Evolutionary conservation across 2,329 filamentous ascomycete genomes (phyloP), one percentile per base, ranked within the genome.

Genomic region (Purpureocillium takamizusanense): DNA sequence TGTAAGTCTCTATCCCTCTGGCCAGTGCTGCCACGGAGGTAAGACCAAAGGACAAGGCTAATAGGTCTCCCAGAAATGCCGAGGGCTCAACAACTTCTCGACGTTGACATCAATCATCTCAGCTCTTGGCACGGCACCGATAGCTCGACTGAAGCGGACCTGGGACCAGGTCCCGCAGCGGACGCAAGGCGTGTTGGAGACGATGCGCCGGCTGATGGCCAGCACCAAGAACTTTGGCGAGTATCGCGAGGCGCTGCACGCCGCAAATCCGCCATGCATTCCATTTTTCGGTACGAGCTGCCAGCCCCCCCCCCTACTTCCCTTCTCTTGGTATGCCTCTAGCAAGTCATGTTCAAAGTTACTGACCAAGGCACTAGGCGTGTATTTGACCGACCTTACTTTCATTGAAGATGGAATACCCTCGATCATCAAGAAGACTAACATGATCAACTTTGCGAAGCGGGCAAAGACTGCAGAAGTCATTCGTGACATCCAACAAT

Each of bases 391-490:
- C 42, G 92, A 98, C 66, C 70, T 98, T 42, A 97, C 90, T 1
- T 98, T 98, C 56, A 98, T 98, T 47, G 92, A 98, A 61, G 90
- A 98, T 54, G 92, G 92, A 50, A 98, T 98, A 45, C 88, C 92
- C 3, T 94, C 89, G 9, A 79, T 95, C 51, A 88, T 94, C 64
- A 97, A 95, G 63, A 94, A 94, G 64, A 92, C 89, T 7, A 87
- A 94, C 54, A 72, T 95, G 50, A 95, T 98, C 70, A 98, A 98
- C 66, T 98, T 98, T 63, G 88, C 89, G 54, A 98, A 98, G 72
- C 83, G 92, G 37, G 86, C 88, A 39, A 98, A 97, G 73, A 97
- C 92, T 12, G 92, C 92, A 15, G 92, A 97, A 59, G 92, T 98
- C 31, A 98, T 98, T 52, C 86, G 89, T 45, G 90, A 97, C 59